Conservation (phyloP, 352 stramenopile genomes). For the Aphanomyces euteiches region DNA sequence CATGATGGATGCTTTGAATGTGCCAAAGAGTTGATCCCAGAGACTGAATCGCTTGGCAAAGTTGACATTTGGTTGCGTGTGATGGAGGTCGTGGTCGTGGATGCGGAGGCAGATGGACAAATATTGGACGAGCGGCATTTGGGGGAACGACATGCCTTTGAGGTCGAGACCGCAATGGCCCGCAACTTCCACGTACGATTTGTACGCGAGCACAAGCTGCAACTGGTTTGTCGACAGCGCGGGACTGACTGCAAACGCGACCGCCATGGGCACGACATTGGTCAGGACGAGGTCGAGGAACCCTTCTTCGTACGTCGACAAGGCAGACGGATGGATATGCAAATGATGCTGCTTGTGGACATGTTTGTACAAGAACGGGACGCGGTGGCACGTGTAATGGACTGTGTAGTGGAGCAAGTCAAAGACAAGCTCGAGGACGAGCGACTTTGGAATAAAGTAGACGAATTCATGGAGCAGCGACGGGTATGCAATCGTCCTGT, state of each 20-base stretch:
- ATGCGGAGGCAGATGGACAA: constrained; percentile 61
- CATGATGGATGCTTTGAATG: constrained; percentile 40
- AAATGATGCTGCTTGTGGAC: constrained; percentile 82
- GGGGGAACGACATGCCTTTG: constrained; percentile 82
- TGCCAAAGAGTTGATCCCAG: constrained; percentile 83
- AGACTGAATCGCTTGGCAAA: constrained; percentile 86
- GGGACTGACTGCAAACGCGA: constrained; percentile 45
- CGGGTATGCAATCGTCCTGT: neutral
- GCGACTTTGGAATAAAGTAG: constrained; percentile 76
- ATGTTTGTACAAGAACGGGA: constrained; percentile 67
- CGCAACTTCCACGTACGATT: constrained; percentile 85
- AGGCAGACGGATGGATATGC: constrained; percentile 65
- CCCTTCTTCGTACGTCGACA: constrained; percentile 84
- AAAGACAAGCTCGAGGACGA: constrained; percentile 79
- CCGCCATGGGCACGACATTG: constrained; percentile 67
- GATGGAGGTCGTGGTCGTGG: constrained; percentile 82
- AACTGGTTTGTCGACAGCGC: constrained; percentile 56
- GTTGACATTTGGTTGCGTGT: constrained; percentile 78
- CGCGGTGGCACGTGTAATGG: constrained; percentile 69
- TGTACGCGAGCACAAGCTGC: constrained; percentile 82
- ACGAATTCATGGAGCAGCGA: constrained; percentile 43
- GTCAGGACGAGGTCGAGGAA: constrained; percentile 65
- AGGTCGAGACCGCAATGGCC: constrained; percentile 77
- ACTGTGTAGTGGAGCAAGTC: constrained; percentile 82
- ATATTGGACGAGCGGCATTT: constrained; percentile 65